Base-by-base conservation (phyloP, 169 alveolate species). In the Plasmodium fragile region DNA sequence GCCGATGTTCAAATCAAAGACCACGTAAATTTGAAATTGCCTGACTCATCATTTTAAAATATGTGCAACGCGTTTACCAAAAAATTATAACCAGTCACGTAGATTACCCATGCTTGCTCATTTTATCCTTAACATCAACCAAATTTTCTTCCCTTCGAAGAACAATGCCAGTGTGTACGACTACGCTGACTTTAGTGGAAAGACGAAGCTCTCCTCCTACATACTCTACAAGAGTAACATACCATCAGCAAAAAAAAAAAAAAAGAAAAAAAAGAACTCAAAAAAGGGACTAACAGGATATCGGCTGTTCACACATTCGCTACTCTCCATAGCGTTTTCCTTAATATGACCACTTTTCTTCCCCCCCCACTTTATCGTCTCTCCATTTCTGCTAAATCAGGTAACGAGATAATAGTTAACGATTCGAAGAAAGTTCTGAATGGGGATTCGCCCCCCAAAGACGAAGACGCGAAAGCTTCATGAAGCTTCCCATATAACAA, bases 1-100 rank as follows among this genome's bases (percentile, higher is more conserved):
- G 93, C 84, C 69, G 84, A 84, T 16, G 93, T 84, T n/a, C 75
- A 72, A 84, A 84, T 84, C n/a, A 84, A 43, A 84, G 93, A 84
- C 85, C 34, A 84, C 25, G 93, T 84, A 84, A 73, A 1, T 30
- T 41, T 84, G 10, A 18, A 73, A 41, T 16, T 1, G 25, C 41
- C 70, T 55, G n/a, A 65, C 16, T 25, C 16, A 65, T 65, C 39
- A 65, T 65, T 65, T 18, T 65, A 65, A 18, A 65, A 65, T 59
- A 59, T 59, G 28, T 59, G 34, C 10, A 25, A 59, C 11, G 16
- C 28, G 16, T 18, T 22, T 22, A 18, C 3, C 36, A 59, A 25
- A 52, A 36, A 80, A 41, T 3, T 4, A 30, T 41, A n/a, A 7
- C n/a, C 41, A 80, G 16, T 22, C 34, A 79, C 13, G 34, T 79